A percentile compares a stretch with the other conserved stretches of the same genome.
Conservation (phyloP, 306 rosid genomes). For the Casuarina glauca region DNA sequence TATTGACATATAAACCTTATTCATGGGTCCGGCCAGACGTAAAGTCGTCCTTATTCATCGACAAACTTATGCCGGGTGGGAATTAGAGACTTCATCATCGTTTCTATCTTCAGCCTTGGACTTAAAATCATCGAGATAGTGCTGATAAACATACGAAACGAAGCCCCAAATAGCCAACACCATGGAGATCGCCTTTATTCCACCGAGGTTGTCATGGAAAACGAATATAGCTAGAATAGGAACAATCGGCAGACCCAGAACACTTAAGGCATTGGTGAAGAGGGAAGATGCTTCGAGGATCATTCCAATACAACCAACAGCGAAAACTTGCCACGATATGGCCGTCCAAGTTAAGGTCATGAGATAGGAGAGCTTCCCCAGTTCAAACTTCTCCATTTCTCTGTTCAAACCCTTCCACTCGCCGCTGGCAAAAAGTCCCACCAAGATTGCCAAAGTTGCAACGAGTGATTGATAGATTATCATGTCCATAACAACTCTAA, state of each 20-base stretch:
- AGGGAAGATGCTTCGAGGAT: constrained; percentile 50
- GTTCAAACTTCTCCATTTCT: constrained; percentile 37
- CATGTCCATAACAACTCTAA: constrained; percentile 43
- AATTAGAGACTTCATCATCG: not conserved
- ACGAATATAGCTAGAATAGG: constrained; percentile 45
- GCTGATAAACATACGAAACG: constrained; percentile 47
- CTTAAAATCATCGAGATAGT: constrained; percentile 30
- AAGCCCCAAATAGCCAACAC: constrained; percentile 52
- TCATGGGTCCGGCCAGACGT: too few relatives aligned
- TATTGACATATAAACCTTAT: too few relatives aligned
- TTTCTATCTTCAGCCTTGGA: not conserved
- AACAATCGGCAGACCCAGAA: constrained; percentile 45
- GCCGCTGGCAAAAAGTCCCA: constrained; percentile 49
- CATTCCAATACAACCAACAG: constrained; percentile 39
- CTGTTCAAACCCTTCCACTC: constrained; percentile 35
- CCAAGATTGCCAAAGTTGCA: constrained; percentile 32
- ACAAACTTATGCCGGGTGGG: not conserved
- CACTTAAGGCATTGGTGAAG: constrained; percentile 50
- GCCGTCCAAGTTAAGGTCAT: constrained; percentile 40
- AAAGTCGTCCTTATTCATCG: not conserved
- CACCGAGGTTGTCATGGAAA: constrained; percentile 46
- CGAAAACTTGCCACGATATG: constrained; percentile 36
- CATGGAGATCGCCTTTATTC: constrained; percentile 40
- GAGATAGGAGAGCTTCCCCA: constrained; percentile 35
- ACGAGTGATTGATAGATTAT: constrained; percentile 31